Percentiles rank a stretch among this genome's conserved stretches.
Conservation (phyloP, 768 basidiomycete genomes). For the Tubosaeta brunneosetosa region DNA sequence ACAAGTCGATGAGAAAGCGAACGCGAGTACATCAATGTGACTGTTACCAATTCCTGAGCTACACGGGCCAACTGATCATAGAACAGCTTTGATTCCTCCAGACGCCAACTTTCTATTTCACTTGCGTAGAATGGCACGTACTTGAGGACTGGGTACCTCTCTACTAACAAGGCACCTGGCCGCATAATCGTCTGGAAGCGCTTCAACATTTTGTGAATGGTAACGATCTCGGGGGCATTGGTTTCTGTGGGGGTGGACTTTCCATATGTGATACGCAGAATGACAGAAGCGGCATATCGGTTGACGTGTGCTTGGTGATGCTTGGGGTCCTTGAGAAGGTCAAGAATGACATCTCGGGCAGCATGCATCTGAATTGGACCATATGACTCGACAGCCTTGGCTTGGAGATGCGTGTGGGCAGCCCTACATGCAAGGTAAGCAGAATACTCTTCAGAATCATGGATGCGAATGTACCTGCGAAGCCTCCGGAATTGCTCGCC, state of each 20-base stretch:
- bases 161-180: constrained; percentile 34
- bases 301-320: constrained; percentile 54
- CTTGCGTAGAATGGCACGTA: constrained; percentile 59
- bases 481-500: constrained; percentile 60
- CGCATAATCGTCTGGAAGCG: constrained; percentile 36
- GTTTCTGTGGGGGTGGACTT: constrained; percentile 29
- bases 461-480: constrained; percentile 39
- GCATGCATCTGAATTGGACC: constrained; percentile 42
- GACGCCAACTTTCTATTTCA: constrained; percentile 53
- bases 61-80: constrained; percentile 48
- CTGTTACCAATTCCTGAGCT: constrained; percentile 38
- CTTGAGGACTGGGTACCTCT: constrained; percentile 34
- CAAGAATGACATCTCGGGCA: constrained; percentile 29
- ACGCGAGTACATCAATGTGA: not conserved
- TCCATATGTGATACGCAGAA: constrained; percentile 33
- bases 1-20: not conserved
- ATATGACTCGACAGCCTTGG: constrained; percentile 47
- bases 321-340: constrained; percentile 30
- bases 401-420: constrained; percentile 54
- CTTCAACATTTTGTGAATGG: constrained; percentile 31
- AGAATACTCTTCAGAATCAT: not conserved
- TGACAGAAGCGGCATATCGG: constrained; percentile 35
- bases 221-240: constrained; percentile 30
- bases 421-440: constrained; percentile 33
- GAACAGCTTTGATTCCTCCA: constrained; percentile 53